A percentile compares a stretch with the other conserved stretches of the same genome.
Evolutionary conservation across 2,329 filamentous ascomycete species (phyloP).

Genomic region (Botrytis fragariae): DNA sequence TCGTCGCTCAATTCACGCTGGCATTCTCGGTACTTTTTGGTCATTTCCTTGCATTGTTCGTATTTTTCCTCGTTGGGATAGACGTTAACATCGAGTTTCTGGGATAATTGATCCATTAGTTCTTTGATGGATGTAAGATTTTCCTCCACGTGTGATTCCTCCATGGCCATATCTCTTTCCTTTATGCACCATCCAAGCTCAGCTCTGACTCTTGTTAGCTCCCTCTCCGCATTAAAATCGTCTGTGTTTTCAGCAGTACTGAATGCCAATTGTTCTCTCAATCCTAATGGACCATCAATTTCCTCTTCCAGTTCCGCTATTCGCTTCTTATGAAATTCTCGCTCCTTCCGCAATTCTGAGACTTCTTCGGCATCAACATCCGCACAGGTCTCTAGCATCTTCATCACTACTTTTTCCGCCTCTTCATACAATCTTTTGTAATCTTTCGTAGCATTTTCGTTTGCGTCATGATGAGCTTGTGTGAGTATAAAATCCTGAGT

Average conservation of each 20-base stretch:
- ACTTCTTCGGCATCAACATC: slow-evolving; percentile 9
- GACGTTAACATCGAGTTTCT: neutral
- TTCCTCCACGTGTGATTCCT: neutral
- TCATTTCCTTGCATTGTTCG: neutral
- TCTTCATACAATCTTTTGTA: neutral
- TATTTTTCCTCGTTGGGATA: neutral
- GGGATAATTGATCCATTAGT: neutral
- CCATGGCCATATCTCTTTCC: slow-evolving; percentile 2
- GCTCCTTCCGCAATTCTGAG: neutral
- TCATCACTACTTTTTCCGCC: neutral
- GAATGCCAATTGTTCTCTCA: slow-evolving; percentile 1
- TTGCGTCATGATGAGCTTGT: neutral
- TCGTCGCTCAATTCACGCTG: slow-evolving; percentile 5
- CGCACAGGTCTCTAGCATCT: neutral
- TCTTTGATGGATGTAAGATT: neutral
- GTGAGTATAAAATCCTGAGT: slow-evolving; percentile 6
- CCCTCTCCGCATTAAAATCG: neutral
- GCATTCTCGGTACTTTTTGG: neutral
- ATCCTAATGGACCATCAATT: slow-evolving; percentile 4
- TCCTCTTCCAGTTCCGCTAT: slow-evolving; percentile 11
- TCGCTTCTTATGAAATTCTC: neutral
- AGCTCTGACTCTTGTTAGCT: neutral
- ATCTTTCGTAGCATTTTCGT: neutral
- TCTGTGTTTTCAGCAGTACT: neutral
- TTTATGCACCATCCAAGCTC: neutral